phyloP scores from a whole-genome alignment of 495 filamentous ascomycete genomes.

The Penicillium bovifimosum region DNA sequence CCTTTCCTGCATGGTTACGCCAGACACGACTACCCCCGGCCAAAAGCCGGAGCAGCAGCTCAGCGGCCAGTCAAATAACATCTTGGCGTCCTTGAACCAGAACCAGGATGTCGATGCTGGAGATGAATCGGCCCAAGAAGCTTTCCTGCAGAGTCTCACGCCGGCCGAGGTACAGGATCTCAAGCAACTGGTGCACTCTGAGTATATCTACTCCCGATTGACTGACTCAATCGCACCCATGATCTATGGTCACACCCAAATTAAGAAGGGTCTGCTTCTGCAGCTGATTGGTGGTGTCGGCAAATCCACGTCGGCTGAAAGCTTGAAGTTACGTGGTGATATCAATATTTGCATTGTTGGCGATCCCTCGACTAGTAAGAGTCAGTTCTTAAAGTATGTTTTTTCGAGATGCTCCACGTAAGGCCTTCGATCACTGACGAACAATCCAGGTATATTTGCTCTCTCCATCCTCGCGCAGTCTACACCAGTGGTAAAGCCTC shows the following conservation, averaged over 20 bases:
- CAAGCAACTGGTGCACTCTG: constrained; percentile 85
- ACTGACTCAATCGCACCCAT: constrained; percentile 95
- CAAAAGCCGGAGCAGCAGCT: constrained; percentile 60
- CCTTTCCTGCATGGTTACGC: constrained; percentile 93
- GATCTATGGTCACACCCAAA: constrained; percentile 93
- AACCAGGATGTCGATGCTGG: constrained; percentile 58
- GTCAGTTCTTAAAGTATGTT: constrained; percentile 85
- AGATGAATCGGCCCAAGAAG: constrained; percentile 82
- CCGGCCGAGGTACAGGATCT: constrained; percentile 85
- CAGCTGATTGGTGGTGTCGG: constrained; percentile 90
- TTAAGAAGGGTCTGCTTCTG: constrained; percentile 93
- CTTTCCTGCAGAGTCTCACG: constrained; percentile 76
- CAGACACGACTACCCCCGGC: constrained; percentile 76
- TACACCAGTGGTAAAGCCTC: constrained; percentile 99
- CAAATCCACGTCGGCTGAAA: constrained; percentile 79
- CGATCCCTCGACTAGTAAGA: constrained; percentile 96
- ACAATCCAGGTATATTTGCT: constrained; percentile 69
- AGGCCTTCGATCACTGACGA: constrained; percentile 4
- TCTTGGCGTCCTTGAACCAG: constrained; percentile 76
- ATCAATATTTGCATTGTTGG: constrained; percentile 99
- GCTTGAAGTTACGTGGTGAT: constrained; percentile 89
- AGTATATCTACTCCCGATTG: constrained; percentile 89
- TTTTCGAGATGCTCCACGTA: background rate
- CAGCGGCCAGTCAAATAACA: constrained; percentile 68
- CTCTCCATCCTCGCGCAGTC: constrained; percentile 89